A percentile compares a stretch with the other conserved stretches of the same genome.
Conservation (phyloP, 495 filamentous ascomycete genomes). For the Arthonia radiata region DNA sequence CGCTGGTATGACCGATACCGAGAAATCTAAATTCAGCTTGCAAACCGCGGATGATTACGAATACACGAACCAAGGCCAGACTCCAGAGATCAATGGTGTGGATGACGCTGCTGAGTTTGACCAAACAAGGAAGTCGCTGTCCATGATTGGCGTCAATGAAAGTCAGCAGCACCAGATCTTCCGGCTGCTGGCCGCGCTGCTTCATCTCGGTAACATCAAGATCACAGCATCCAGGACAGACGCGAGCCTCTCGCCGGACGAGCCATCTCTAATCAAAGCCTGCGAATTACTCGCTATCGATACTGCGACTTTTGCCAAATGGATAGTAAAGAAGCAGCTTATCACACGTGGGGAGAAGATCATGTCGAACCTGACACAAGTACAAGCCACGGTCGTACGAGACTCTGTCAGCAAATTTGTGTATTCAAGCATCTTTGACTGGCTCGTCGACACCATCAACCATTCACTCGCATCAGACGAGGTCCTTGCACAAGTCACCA, state of each 20-base stretch:
- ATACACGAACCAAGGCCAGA: slow-evolving; percentile 88
- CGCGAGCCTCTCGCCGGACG: slow-evolving; percentile 52
- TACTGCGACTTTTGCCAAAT: slow-evolving; percentile 73
- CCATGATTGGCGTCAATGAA: slow-evolving; percentile 63
- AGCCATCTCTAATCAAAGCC: slow-evolving; percentile 59
- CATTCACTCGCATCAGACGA: slow-evolving; percentile 68
- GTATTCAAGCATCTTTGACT: slow-evolving; percentile 96
- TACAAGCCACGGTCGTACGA: slow-evolving; percentile 80
- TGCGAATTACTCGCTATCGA: slow-evolving; percentile 77
- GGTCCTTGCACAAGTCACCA: slow-evolving; percentile 52
- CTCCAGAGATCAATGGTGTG: slow-evolving; percentile 78
- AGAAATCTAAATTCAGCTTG: slow-evolving; percentile 53
- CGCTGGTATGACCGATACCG: slow-evolving; percentile 69
- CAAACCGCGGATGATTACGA: slow-evolving; percentile 71
- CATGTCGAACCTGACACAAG: slow-evolving; percentile 80
- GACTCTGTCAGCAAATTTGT: slow-evolving; percentile 98
- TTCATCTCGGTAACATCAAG: slow-evolving; percentile 91
- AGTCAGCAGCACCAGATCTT: slow-evolving; percentile 65
- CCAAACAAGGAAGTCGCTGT: slow-evolving; percentile 61
- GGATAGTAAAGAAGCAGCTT: slow-evolving; percentile 98
- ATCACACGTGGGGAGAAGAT: slow-evolving; percentile 95
- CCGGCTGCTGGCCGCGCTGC: slow-evolving; percentile 67
- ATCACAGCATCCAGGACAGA: slow-evolving; percentile 77
- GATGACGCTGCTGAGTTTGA: slow-evolving; percentile 86
- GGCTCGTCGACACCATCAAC: slow-evolving; percentile 94